phyloP scores from a whole-genome alignment of 2,329 filamentous ascomycete genomes.

The Ophiostoma sp. region DNA sequence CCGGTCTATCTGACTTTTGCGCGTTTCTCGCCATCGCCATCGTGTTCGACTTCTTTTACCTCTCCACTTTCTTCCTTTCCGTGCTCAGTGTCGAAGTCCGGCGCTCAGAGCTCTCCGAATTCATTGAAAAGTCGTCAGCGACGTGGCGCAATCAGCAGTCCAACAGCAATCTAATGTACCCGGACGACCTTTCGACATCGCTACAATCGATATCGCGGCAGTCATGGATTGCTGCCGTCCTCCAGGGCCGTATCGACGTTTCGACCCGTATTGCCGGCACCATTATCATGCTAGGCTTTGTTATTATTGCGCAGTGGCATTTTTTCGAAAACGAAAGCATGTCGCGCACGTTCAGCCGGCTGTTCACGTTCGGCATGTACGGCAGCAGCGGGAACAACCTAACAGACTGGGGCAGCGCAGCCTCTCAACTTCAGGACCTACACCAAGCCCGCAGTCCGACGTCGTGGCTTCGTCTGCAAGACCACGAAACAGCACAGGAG shows the following conservation, averaged over 20 bases:
- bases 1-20: slow-evolving; percentile 68
- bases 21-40: slow-evolving; percentile 74
- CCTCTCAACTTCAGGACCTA: slow-evolving; percentile 57
- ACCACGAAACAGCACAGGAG: slow-evolving; percentile 75
- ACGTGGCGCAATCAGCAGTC: slow-evolving; percentile 37
- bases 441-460: slow-evolving; percentile 75
- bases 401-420: slow-evolving; percentile 32
- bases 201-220: slow-evolving; percentile 37
- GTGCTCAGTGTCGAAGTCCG: slow-evolving; percentile 78
- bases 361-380: slow-evolving; percentile 26
- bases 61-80: slow-evolving; percentile 77
- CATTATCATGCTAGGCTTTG: slow-evolving; percentile 69
- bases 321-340: slow-evolving; percentile 65
- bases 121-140: slow-evolving; percentile 59
- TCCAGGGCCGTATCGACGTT: slow-evolving; percentile 64
- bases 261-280: slow-evolving; percentile 76
- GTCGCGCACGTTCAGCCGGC: slow-evolving; percentile 38
- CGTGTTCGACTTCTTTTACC: slow-evolving; percentile 74
- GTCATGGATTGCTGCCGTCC: slow-evolving; percentile 62
- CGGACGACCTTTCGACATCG: slow-evolving; percentile 31
- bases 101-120: slow-evolving; percentile 73
- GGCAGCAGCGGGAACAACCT: slow-evolving; percentile 31
- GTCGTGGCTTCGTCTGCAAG: slow-evolving; percentile 75
- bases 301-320: slow-evolving; percentile 74
- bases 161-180: not conserved